A percentile compares a stretch with the other conserved stretches of the same genome.
Evolutionary conservation across 768 basidiomycete genomes (phyloP).

Genomic region (Phaeotremella skinneri): DNA sequence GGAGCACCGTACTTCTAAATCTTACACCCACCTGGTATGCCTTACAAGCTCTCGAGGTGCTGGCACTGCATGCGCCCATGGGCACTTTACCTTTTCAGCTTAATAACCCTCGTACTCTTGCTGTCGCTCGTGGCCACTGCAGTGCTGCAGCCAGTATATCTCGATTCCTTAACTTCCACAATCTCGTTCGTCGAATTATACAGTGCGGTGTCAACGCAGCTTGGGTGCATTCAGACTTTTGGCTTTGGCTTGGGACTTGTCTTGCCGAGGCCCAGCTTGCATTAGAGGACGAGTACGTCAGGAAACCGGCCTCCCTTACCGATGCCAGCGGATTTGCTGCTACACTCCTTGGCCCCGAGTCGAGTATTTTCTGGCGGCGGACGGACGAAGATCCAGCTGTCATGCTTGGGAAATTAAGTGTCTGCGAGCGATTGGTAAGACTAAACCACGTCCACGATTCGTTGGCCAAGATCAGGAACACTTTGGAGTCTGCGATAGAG

Average conservation of each 20-base stretch:
- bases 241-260: slow-evolving; percentile 20
- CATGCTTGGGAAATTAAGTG: slow-evolving; percentile 27
- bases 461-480: slow-evolving; percentile 14
- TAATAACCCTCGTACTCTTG: slow-evolving; percentile 18
- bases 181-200: slow-evolving; percentile 15
- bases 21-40: slow-evolving; percentile 18
- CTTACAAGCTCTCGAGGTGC: slow-evolving; percentile 32
- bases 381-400: slow-evolving; percentile 9
- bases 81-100: slow-evolving; percentile 30
- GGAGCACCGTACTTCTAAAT: slow-evolving; percentile 24
- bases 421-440: slow-evolving; percentile 34
- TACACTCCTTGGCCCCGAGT: slow-evolving; percentile 20
- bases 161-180: slow-evolving; percentile 9
- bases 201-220: not conserved
- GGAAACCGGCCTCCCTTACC: slow-evolving; percentile 15
- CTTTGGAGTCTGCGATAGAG: slow-evolving; percentile 22
- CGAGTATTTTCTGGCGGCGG: slow-evolving; percentile 20
- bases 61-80: slow-evolving; percentile 31
- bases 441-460: slow-evolving; percentile 27
- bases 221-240: slow-evolving; percentile 21
- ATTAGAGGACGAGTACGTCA: slow-evolving; percentile 26
- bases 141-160: slow-evolving; percentile 4
- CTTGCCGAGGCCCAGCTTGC: slow-evolving; percentile 21
- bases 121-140: slow-evolving; percentile 32
- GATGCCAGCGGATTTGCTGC: slow-evolving; percentile 18